A percentile compares a stretch with the other conserved stretches of the same genome.
Conservation (phyloP, 768 basidiomycete species). For the Austroboletus festivus region DNA sequence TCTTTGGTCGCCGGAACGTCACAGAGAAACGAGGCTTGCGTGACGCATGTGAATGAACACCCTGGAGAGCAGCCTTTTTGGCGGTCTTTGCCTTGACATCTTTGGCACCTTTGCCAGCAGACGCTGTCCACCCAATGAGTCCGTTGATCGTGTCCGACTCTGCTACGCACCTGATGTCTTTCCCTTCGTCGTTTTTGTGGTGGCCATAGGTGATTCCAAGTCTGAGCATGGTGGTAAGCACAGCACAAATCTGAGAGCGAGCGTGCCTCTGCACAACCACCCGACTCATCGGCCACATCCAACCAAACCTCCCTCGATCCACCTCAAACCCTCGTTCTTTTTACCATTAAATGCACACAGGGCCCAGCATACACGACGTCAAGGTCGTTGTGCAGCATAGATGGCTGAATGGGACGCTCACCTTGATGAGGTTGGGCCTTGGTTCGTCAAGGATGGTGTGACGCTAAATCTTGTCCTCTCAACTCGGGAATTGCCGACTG, state of each 20-base stretch:
- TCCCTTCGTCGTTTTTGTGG: constrained; percentile 65
- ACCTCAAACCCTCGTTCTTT: constrained; percentile 5
- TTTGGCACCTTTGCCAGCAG: constrained; percentile 34
- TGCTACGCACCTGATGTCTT: constrained; percentile 46
- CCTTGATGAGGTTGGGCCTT: constrained; percentile 29
- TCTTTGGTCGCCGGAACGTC: constrained; percentile 96
- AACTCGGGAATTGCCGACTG: constrained; percentile 25
- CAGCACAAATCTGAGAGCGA: neutral
- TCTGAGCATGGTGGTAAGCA: constrained; percentile 12
- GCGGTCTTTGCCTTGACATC: constrained; percentile 84
- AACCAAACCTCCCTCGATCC: constrained; percentile 18
- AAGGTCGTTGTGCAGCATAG: neutral
- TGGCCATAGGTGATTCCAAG: constrained; percentile 49
- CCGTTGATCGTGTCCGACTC: neutral
- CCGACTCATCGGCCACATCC: constrained; percentile 14
- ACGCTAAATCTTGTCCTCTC: neutral
- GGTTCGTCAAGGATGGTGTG: constrained; percentile 23
- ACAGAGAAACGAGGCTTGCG: constrained; percentile 85
- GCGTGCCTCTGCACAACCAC: neutral
- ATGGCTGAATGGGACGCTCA: constrained; percentile 9
- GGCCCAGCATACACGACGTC: neutral
- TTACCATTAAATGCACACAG: neutral
- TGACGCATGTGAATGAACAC: constrained; percentile 66
- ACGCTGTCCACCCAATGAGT: neutral
- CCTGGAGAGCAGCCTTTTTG: constrained; percentile 95